These are phyloP conservation scores for Sporothrix globosa DNA, from an alignment of 2,329 filamentous ascomycete species.

Conservation along the genomic window DNA sequence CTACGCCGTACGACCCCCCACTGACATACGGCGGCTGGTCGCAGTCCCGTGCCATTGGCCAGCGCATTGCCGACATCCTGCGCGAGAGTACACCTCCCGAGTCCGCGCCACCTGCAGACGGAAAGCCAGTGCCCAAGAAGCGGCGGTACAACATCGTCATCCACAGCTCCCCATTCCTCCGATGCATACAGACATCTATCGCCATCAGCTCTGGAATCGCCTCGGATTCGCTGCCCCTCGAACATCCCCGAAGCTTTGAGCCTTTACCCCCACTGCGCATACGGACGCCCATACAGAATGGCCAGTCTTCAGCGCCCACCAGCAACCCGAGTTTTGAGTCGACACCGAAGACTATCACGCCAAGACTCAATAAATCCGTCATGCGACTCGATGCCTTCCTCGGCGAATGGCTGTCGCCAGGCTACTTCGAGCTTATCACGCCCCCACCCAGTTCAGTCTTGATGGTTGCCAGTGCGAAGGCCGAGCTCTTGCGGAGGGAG, in stretches of 20 bases:
- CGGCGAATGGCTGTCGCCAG: constrained; percentile 91
- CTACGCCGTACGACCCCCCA: constrained; percentile 92
- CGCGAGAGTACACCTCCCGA: constrained; percentile 55
- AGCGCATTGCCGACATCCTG: constrained; percentile 76
- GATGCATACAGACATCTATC: constrained; percentile 90
- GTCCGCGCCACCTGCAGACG: not conserved
- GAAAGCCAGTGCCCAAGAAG: constrained; percentile 47
- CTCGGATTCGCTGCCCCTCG: constrained; percentile 53
- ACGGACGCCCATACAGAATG: not conserved
- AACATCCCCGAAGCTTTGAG: constrained; percentile 27
- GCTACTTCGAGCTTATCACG: constrained; percentile 91
- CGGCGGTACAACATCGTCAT: constrained; percentile 78
- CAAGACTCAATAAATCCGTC: constrained; percentile 56
- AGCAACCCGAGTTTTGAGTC: not conserved
- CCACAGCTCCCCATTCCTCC: constrained; percentile 89
- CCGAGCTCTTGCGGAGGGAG: constrained; percentile 76
- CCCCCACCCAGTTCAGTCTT: constrained; percentile 82
- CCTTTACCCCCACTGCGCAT: constrained; percentile 18
- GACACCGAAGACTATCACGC: not conserved
- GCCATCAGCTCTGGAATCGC: constrained; percentile 85
- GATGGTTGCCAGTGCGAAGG: constrained; percentile 88
- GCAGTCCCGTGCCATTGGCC: constrained; percentile 79
- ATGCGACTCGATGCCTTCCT: constrained; percentile 89
- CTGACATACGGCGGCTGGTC: constrained; percentile 93
- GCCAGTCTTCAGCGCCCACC: not conserved